Conservation (phyloP, 129 eudicot species). For the Helichrysum umbraculigerum region DNA sequence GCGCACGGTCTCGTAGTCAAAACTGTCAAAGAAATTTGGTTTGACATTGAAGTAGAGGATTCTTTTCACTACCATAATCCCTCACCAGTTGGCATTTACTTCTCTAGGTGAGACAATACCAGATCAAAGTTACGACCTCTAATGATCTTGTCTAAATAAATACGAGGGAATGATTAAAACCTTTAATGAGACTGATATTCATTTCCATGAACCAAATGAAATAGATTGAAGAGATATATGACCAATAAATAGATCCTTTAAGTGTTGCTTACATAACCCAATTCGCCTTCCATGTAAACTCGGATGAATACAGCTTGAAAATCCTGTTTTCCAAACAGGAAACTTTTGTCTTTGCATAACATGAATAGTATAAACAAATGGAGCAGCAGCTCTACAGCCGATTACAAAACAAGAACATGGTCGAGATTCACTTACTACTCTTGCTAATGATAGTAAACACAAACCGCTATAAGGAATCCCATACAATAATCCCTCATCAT, state of each 20-base stretch:
- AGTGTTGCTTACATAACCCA: slow-evolving; percentile 77
- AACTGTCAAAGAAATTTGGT: no score
- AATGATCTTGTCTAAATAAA: no score
- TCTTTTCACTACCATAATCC: no score
- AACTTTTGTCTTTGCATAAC: slow-evolving; percentile 88
- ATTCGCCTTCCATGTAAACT: slow-evolving; percentile 71
- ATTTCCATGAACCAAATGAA: slow-evolving; percentile 72
- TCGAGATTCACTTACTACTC: slow-evolving; percentile 65
- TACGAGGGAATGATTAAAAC: not conserved
- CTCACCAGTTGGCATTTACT: no score
- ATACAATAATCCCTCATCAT: slow-evolving; percentile 63
- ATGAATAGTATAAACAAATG: slow-evolving; percentile 73
- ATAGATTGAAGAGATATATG: slow-evolving; percentile 76
- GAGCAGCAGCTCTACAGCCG: slow-evolving; percentile 66
- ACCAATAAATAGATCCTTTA: slow-evolving; percentile 78
- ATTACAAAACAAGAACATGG: slow-evolving; percentile 76
- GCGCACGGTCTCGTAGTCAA: no score
- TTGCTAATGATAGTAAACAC: slow-evolving; percentile 66
- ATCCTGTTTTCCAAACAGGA: slow-evolving; percentile 86
- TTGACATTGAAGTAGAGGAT: no score
- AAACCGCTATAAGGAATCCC: slow-evolving; percentile 67
- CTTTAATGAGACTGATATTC: slow-evolving; percentile 17
- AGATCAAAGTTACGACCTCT: no score
- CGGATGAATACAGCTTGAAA: slow-evolving; percentile 72
- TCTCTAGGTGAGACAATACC: no score